phyloP scores from a whole-genome alignment of 2,329 filamentous ascomycete genomes.

The Exophiala spinifera region DNA sequence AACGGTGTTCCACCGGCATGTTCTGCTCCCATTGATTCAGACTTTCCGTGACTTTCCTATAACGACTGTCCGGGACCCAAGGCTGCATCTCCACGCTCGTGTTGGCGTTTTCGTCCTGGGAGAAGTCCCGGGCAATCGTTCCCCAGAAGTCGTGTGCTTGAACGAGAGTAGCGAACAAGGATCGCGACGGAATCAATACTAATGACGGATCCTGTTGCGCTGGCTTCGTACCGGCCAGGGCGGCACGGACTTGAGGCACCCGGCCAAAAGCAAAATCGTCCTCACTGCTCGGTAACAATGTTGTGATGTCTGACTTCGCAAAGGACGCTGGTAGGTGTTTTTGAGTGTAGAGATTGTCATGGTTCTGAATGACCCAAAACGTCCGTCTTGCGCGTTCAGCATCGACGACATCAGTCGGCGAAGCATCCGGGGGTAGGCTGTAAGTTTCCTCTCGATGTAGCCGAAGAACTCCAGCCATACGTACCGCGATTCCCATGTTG shows the following conservation, averaged over 20 bases:
- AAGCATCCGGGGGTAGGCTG: constrained; percentile 26
- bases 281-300: constrained; percentile 38
- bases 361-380: constrained; percentile 41
- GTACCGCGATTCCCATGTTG: constrained; percentile 40
- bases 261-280: constrained; percentile 39
- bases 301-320: constrained; percentile 37
- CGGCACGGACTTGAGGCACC: constrained; percentile 33
- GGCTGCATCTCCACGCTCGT: neutral
- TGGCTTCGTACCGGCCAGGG: constrained; percentile 35
- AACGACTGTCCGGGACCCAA: neutral
- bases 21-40: constrained; percentile 26
- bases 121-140: constrained; percentile 34
- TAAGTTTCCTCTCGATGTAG: constrained; percentile 41
- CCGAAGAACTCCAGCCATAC: constrained; percentile 37
- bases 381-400: constrained; percentile 37
- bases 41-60: neutral
- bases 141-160: constrained; percentile 41
- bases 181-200: constrained; percentile 27
- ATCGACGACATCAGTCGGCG: constrained; percentile 34
- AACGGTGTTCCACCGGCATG: constrained; percentile 35
- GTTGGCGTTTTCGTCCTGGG: constrained; percentile 16
- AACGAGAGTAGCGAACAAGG: constrained; percentile 39
- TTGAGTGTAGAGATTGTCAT: constrained; percentile 40
- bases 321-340: constrained; percentile 36
- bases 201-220: constrained; percentile 12